Conservation (phyloP, 305 asterid species). For the Fraxinus albicans region DNA sequence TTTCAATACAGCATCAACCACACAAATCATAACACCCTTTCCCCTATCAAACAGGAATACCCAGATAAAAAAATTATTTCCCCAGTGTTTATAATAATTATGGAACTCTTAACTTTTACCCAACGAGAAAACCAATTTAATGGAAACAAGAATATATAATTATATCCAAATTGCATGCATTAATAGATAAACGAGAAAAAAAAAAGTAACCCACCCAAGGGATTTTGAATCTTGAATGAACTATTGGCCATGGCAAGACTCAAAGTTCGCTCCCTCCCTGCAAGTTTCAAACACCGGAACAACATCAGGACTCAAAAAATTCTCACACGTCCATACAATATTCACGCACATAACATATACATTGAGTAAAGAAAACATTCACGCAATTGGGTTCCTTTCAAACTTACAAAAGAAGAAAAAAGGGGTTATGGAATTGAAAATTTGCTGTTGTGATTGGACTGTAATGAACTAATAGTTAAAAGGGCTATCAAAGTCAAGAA, state of each 20-base stretch:
- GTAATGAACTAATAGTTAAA: background rate
- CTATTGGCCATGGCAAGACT: constrained; percentile 50
- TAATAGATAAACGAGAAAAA: background rate
- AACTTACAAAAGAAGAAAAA: constrained; percentile 34
- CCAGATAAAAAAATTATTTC: background rate
- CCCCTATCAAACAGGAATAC: background rate
- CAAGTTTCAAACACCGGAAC: constrained; percentile 39
- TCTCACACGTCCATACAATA: background rate
- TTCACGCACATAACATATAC: background rate
- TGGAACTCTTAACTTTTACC: background rate
- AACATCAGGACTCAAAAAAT: constrained; percentile 30
- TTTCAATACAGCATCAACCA: background rate
- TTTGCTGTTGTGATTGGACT: constrained; percentile 14
- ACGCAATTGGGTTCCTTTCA: constrained; percentile 27
- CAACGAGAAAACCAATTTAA: background rate
- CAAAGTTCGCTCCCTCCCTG: constrained; percentile 37
- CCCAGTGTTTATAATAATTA: background rate
- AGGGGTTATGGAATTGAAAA: background rate
- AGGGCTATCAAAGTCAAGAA: constrained; percentile 12
- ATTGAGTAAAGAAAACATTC: constrained; percentile 26
- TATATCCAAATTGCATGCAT: background rate
- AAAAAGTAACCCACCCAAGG: constrained; percentile 40
- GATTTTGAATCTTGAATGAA: constrained; percentile 49
- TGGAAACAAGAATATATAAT: background rate
- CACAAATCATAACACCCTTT: background rate